Evolutionary conservation across 495 filamentous ascomycete genomes (phyloP), one percentile per base, ranked within the genome.

Genomic region (Annulohypoxylon maeteangense): DNA sequence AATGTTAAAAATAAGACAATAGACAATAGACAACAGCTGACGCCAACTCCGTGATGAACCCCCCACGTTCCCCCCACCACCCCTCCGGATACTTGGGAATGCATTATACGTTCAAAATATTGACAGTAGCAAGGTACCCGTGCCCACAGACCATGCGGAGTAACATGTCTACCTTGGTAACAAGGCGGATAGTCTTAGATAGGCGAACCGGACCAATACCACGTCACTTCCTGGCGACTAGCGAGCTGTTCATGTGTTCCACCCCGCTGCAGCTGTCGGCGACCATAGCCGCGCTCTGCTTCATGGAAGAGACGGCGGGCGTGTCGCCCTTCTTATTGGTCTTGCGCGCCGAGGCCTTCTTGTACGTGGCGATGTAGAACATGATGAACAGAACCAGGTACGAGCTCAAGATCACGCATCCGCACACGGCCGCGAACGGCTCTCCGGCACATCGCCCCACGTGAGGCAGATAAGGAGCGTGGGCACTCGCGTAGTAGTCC

Each of bases 301-400:
- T 74, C 63, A 74, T 74, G 34, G 71, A 74, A 0, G 67, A 59
- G 0, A 74, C 63, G 0, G 71, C 12, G 3, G 53, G 2, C 31
- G 61, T 67, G 0, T 70, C 67, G 7, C 34, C 51, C 58, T 67
- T 74, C 67, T 64, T 74, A 64, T 70, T 70, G 67, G 71, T n/a
- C 45, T 58, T 67, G 7, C 67, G 62, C 20, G 71, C 67, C 1
- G 70, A 63, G 6, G 67, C 81, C 87, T 95, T 97, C 81, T 90
- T 93, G 85, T 98, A 98, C 65, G 95, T 98, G 60, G 93, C 91
- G 66, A 95, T 84, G 87, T 98, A 98, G 90, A 98, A 98, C 68
- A 90, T 92, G 83, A 98, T 96, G 88, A 98, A 98, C 60, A 98
- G 91, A 65, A 97, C 83, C 57, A 98, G 89, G 87, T 98, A 98